Base-by-base conservation (phyloP, 169 alveolate species). In the Ichthyophthirius multifiliis region DNA sequence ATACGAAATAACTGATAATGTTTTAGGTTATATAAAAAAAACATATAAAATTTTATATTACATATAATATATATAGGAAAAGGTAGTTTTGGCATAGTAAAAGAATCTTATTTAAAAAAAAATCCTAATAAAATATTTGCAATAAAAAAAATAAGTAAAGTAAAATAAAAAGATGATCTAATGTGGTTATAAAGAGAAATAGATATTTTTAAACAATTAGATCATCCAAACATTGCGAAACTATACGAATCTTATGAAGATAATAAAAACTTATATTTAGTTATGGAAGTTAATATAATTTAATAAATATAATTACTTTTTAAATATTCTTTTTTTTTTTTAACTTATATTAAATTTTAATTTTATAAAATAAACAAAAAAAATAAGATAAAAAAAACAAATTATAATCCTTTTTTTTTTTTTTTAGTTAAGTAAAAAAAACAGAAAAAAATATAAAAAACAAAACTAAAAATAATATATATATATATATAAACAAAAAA, bases 231-330 rank as follows among this genome's bases (percentile, higher is more conserved):
- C 9, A 55, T 55, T 23, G 71, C 71, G 31, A 55, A 55, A 9
- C 71, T 55, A 0, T 55, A 55, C 13, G 71, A 55, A 23, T 55
- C 43, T 39, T 55, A 20, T 27, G 3, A 55, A 7, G 71, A 55
- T 27, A 39, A 55, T 20, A 55, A 55, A 5, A 34, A 55, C 4
- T 55, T 55, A 13, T 55, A 55, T 27, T 27, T 55, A 9, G 71
- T 55, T 27, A 55, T 55, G 71, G 71, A 55, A 39, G 71, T 55
- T 27, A n/a, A n/a, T n/a, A n/a, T n/a, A n/a, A n/a, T n/a, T n/a
- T n/a, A n/a, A n/a, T n/a, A n/a, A n/a, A n/a, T n/a, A n/a, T n/a
- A n/a, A n/a, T n/a, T n/a, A n/a, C n/a, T n/a, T n/a, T n/a, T n/a
- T n/a, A n/a, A n/a, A n/a, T n/a, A n/a, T n/a, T n/a, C n/a, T n/a